Percentiles rank a stretch among this genome's conserved stretches.
Conservation (phyloP, 2,329 filamentous ascomycete species). For the Aspergillus sp. region DNA sequence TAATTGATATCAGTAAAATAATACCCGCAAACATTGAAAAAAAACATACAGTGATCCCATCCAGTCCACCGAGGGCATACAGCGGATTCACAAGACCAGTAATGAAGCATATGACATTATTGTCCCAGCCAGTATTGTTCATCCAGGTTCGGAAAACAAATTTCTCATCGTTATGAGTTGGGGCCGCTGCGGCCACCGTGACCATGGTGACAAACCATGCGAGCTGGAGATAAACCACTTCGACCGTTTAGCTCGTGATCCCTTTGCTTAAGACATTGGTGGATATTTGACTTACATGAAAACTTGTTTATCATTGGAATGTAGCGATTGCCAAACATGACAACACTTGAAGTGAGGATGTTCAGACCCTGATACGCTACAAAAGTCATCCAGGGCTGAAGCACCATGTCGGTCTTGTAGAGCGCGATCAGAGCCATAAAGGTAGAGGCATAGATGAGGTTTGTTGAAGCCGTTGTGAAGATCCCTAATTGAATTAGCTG, state of each 20-base stretch:
- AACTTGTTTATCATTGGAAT: conserved; percentile 47
- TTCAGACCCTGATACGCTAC: conserved; percentile 42
- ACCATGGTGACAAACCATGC: conserved; percentile 51
- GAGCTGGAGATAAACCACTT: conserved; percentile 48
- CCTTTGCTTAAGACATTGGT: not conserved
- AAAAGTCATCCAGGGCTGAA: conserved; percentile 52
- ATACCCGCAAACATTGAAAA: not conserved
- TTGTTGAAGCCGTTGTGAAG: conserved; percentile 47
- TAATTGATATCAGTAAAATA: not conserved
- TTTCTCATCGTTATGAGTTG: conserved; percentile 44
- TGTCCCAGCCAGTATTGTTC: conserved; percentile 55
- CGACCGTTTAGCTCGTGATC: not conserved
- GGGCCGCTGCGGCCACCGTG: conserved; percentile 49
- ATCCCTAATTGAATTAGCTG: conserved; percentile 37
- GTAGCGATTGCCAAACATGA: conserved; percentile 51
- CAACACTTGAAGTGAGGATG: conserved; percentile 43
- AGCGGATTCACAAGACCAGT: conserved; percentile 51
- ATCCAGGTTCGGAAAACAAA: conserved; percentile 56
- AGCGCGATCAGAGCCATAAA: conserved; percentile 46
- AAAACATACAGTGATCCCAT: conserved; percentile 41
- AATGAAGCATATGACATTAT: conserved; percentile 52
- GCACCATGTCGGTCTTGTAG: conserved; percentile 40
- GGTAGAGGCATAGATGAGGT: conserved; percentile 45
- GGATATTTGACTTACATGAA: conserved; percentile 29
- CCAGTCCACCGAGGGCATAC: conserved; percentile 50